Conservation (phyloP, 78 protist genomes). For the Dictyostelium intermedium region DNA sequence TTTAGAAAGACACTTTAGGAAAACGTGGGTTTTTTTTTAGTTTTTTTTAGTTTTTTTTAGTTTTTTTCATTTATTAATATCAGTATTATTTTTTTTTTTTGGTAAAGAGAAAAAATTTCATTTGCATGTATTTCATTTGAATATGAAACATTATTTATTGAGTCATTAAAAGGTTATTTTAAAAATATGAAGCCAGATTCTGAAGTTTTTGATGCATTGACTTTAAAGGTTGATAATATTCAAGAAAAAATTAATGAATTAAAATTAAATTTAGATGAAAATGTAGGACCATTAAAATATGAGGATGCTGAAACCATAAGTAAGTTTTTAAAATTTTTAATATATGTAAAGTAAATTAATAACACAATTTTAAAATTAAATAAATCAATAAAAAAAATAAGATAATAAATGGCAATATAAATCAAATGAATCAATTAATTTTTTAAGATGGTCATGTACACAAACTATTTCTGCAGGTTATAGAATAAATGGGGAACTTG, state of each 20-base stretch:
- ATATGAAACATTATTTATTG: background rate
- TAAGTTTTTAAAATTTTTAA: background rate
- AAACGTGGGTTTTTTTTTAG: background rate
- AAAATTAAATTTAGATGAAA: slow-evolving; percentile 3
- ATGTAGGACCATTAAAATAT: background rate
- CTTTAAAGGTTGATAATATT: background rate
- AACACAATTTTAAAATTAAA: background rate
- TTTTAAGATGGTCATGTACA: background rate
- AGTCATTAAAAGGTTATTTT: background rate
- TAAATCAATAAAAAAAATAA: background rate
- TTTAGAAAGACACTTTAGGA: background rate
- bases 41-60: background rate
- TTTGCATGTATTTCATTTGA: background rate
- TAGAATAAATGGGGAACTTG: slow-evolving; percentile 12
- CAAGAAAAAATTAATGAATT: background rate
- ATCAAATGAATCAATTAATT: background rate
- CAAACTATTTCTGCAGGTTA: background rate
- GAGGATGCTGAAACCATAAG: slow-evolving; percentile 5
- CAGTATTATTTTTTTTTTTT: background rate
- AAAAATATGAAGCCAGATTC: background rate
- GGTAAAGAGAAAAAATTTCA: background rate
- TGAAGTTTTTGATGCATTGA: slow-evolving; percentile 5
- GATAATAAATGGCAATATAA: slow-evolving; percentile 13
- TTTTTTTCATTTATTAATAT: background rate
- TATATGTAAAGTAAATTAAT: background rate